Conservation (phyloP, 768 basidiomycete genomes). For the Serendipita vermifera region DNA sequence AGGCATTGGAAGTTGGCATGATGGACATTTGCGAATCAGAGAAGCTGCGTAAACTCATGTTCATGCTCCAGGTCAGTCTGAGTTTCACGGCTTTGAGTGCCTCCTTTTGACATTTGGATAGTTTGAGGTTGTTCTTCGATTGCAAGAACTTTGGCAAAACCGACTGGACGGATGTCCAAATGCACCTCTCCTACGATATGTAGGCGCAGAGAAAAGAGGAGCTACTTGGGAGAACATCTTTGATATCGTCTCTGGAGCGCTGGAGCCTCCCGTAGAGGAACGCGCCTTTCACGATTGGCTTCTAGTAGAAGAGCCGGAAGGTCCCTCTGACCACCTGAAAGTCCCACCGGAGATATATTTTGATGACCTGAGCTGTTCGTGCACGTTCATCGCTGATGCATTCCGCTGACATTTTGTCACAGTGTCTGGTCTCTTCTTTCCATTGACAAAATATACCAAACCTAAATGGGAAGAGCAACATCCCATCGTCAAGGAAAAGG, state of each 20-base stretch:
- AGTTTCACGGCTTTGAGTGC: not conserved
- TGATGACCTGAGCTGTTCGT: slow-evolving; percentile 28
- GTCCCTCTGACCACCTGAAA: slow-evolving; percentile 16
- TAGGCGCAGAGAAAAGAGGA: slow-evolving; percentile 19
- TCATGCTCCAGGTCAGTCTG: slow-evolving; percentile 36
- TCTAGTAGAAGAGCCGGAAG: slow-evolving; percentile 23
- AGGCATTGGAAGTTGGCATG: slow-evolving; percentile 28
- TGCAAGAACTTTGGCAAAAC: slow-evolving; percentile 35
- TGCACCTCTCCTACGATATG: slow-evolving; percentile 34
- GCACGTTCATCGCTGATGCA: not conserved
- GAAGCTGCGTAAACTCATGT: slow-evolving; percentile 37
- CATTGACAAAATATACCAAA: slow-evolving; percentile 29
- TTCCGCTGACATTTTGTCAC: slow-evolving; percentile 5
- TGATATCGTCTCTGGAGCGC: slow-evolving; percentile 29
- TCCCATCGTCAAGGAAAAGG: slow-evolving; percentile 26
- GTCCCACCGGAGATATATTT: slow-evolving; percentile 38
- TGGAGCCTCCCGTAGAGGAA: slow-evolving; percentile 29
- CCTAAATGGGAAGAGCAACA: slow-evolving; percentile 30
- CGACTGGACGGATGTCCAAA: slow-evolving; percentile 40
- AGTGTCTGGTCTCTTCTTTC: slow-evolving; percentile 34
- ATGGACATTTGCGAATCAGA: slow-evolving; percentile 34
- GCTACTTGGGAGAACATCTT: slow-evolving; percentile 23
- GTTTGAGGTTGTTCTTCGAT: slow-evolving; percentile 38
- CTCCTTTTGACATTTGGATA: slow-evolving; percentile 19
- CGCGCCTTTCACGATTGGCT: slow-evolving; percentile 34